phyloP scores from a whole-genome alignment of 495 filamentous ascomycete species.

The Daldinia decipiens region DNA sequence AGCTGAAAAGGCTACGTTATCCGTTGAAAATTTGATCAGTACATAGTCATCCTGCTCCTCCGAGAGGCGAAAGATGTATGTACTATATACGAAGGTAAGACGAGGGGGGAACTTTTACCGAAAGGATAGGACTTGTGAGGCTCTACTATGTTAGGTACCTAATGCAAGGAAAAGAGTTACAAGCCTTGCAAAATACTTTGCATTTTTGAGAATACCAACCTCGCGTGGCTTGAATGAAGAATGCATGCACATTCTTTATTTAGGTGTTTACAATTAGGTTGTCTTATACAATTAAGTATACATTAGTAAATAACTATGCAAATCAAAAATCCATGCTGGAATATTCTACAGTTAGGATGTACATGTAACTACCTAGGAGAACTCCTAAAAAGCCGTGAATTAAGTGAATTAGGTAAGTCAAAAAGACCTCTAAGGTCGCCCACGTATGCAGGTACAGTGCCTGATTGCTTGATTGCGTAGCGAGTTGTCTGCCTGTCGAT shows the following conservation, averaged over 20 bases:
- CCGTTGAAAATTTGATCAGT: background rate
- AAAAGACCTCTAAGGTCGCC: background rate
- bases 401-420: background rate
- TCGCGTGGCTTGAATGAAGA: too few relatives aligned
- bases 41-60: background rate
- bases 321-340: background rate
- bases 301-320: too few relatives aligned
- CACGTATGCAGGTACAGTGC: slow-evolving; percentile 40
- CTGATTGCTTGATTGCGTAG: slow-evolving; percentile 42
- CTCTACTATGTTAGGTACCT: background rate
- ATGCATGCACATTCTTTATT: too few relatives aligned
- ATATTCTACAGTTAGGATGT: background rate
- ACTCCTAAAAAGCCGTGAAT: background rate
- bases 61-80: background rate
- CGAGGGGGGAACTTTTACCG: background rate
- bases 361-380: too few relatives aligned
- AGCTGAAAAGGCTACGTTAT: background rate
- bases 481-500: slow-evolving; percentile 41
- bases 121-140: background rate
- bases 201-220: too few relatives aligned
- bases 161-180: too few relatives aligned
- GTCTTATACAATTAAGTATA: too few relatives aligned
- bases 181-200: too few relatives aligned
- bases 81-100: background rate
- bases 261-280: too few relatives aligned